A percentile compares a stretch with the other conserved stretches of the same genome.
phyloP scores from a whole-genome alignment of 2,329 filamentous ascomycete species.

The Alternaria longipes region DNA sequence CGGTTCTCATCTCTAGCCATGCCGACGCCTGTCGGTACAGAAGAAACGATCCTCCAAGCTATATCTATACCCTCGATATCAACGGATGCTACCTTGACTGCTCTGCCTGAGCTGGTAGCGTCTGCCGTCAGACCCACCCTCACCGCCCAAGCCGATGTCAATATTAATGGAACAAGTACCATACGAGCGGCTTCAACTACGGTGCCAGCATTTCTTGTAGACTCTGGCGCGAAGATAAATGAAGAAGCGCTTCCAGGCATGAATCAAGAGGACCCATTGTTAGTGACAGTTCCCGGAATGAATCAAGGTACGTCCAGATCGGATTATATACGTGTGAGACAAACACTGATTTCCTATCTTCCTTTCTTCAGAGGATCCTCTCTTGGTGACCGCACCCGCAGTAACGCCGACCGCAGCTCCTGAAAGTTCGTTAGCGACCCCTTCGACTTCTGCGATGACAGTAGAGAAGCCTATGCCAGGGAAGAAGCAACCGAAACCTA shows the following conservation, averaged over 20 bases:
- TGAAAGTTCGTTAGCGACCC: neutral
- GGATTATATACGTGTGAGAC: neutral
- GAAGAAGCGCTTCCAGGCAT: slow-evolving; percentile 12
- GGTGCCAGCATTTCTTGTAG: neutral
- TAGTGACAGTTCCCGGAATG: slow-evolving; percentile 1
- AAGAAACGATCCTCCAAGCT: neutral
- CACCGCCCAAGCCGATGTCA: neutral
- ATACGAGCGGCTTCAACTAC: neutral
- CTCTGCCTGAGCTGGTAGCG: neutral
- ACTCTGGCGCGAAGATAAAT: neutral
- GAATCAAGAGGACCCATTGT: slow-evolving; percentile 11
- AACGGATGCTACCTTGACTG: neutral
- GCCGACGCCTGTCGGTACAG: neutral
- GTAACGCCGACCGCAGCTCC: neutral
- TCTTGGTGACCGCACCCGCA: neutral
- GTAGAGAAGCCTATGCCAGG: slow-evolving; percentile 14
- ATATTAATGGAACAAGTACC: neutral
- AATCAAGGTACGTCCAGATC: neutral
- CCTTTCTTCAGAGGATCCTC: neutral
- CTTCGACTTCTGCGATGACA: neutral
- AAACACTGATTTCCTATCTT: neutral
- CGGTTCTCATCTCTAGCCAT: neutral
- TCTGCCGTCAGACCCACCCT: neutral
- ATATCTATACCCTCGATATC: neutral
- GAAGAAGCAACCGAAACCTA: slow-evolving; percentile 19